Base-by-base conservation (phyloP, 306 rosid genomes). In the Dryas octopetala region DNA sequence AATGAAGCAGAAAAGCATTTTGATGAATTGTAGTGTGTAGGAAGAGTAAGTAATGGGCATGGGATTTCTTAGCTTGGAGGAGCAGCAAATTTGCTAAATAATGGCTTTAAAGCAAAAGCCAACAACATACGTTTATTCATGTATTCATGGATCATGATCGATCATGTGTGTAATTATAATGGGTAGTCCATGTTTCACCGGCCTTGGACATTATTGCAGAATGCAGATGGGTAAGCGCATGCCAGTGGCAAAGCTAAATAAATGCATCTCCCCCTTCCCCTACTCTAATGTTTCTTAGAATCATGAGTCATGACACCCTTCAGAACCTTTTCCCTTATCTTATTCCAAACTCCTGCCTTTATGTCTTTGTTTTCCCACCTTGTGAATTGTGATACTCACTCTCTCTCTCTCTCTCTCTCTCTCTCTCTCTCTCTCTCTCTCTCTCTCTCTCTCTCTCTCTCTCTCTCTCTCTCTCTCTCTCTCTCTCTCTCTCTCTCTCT, bases 51-150 rank as follows among this genome's bases (percentile, higher is more conserved):
- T 66, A 74, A 72, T 50, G 19, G 74, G 73, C 70, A 70, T 80
- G 82, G 85, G 86, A 58, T 86, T 83, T 75, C 96, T 85, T 89
- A 70, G 79, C 92, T 89, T 89, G 79, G 80, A 84, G 85, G 89
- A 66, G 66, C 83, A 81, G 96, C 88, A 93, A 19, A 19, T 19
- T 19, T 19, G 19, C 0, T 19, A 19, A 19, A 19, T 19, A 19
- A 19, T 19, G 19, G 19, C 19, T 19, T 19, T 19, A 19, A 93
- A 76, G 86, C 38, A 32, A 32, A 32, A 32, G 38, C 38, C 38
- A 32, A 75, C 17, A 23, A 32, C 45, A 9, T 43, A 32, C 2
- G 3, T 32, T 32, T 32, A 32, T 32, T 32, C 23, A 23, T 23
- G 0, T 32, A 32, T 32, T 32, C 2, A 32, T 1, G 38, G 3